Percentiles rank a stretch among this genome's conserved stretches.
Conservation (phyloP, 306 rosid species). For the Cicer chorassanicum region DNA sequence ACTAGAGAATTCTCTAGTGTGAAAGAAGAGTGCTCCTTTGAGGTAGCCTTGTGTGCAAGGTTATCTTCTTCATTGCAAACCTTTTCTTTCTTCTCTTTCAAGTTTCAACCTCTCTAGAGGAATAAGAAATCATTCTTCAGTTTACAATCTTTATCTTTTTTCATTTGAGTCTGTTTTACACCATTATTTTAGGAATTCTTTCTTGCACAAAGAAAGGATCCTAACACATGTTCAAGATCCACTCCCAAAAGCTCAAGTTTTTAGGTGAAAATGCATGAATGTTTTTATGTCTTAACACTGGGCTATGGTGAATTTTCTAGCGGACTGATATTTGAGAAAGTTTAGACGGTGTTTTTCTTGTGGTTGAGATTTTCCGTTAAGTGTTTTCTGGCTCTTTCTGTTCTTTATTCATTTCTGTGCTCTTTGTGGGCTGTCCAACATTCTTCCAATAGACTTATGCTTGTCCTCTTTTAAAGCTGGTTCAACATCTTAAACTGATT, state of each 20-base stretch:
- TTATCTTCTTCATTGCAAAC: too few species aligned
- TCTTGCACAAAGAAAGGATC: too few species aligned
- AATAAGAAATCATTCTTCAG: too few species aligned
- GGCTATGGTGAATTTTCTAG: not conserved
- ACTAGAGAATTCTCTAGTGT: too few species aligned
- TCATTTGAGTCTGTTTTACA: too few species aligned
- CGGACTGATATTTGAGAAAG: not conserved
- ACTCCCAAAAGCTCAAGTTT: not conserved
- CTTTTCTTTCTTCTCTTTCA: too few species aligned
- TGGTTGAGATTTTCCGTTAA: not conserved
- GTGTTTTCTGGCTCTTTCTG: not conserved
- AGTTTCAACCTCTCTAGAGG: too few species aligned
- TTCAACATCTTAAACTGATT: slow-evolving; percentile 12
- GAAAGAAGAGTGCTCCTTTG: too few species aligned
- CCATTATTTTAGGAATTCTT: too few species aligned
- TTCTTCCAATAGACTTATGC: not conserved
- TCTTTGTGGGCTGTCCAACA: not conserved
- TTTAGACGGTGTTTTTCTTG: not conserved
- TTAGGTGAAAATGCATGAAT: not conserved
- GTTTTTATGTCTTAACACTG: not conserved
- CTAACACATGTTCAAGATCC: not conserved
- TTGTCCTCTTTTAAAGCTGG: not conserved
- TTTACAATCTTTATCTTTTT: too few species aligned
- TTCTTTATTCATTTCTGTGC: not conserved
- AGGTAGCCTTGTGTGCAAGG: too few species aligned